A percentile compares a stretch with the other conserved stretches of the same genome.
Evolutionary conservation across 345 rosid species (phyloP).

Genomic region (Schrenkiella parvula): DNA sequence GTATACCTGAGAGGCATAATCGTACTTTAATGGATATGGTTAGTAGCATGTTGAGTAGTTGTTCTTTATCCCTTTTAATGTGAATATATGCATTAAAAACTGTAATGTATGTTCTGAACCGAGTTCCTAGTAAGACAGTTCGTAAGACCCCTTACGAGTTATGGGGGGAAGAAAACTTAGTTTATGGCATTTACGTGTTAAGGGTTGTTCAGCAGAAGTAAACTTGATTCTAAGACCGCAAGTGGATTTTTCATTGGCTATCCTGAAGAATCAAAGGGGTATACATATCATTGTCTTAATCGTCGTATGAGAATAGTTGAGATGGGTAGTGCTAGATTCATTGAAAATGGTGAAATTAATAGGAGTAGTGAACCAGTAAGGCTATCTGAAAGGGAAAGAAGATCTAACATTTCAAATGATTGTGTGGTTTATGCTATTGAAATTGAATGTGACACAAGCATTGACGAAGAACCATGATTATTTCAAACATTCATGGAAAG

Average conservation of each 20-base stretch:
- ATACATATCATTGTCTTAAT: too few relatives aligned
- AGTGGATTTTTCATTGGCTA: background rate
- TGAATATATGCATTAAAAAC: background rate
- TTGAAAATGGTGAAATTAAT: too few relatives aligned
- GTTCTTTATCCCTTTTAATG: background rate
- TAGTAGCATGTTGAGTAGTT: background rate
- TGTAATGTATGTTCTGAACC: background rate
- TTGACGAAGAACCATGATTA: too few relatives aligned
- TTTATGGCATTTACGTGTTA: background rate
- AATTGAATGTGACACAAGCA: too few relatives aligned
- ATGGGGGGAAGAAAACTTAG: background rate
- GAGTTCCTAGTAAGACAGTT: background rate
- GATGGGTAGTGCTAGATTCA: too few relatives aligned
- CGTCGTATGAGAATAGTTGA: too few relatives aligned
- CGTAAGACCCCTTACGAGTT: background rate
- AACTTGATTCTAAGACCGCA: background rate
- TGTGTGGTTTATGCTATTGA: too few relatives aligned
- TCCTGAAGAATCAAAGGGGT: background rate
- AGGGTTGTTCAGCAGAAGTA: background rate
- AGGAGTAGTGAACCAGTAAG: too few relatives aligned
- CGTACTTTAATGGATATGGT: background rate
- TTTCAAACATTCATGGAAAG: too few relatives aligned
- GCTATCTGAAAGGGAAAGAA: too few relatives aligned
- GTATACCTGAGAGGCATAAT: background rate
- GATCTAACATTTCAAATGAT: too few relatives aligned